Evolutionary conservation across 1,284 basidiomycete genomes (phyloP), one percentile per base, ranked within the genome.

Genomic region (Boletus hoseneyae): DNA sequence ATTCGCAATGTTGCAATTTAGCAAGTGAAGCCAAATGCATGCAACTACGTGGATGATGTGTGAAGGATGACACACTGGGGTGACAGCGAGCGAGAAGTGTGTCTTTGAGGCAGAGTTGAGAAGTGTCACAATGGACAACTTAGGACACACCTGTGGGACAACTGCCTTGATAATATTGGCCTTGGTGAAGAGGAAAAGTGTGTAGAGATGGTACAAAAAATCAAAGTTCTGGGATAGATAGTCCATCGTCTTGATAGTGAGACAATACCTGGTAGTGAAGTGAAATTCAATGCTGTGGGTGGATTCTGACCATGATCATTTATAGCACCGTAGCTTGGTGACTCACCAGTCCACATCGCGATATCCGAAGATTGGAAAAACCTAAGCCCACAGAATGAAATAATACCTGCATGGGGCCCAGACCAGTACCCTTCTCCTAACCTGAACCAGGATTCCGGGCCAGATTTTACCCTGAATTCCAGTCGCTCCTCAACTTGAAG

Each of bases 1-100:
- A 47, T 77, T 77, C 3, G 73, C 66, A 16, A 73, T 57, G 39
- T 66, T 63, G 52, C 71, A 70, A 30, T 68, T 67, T 1, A 76
- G 59, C 7, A 73, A 54, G 48, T 76, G 70, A 15, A 74, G 48
- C 71, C 71, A 75, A 0, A 71, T 62, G 74, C 74, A 76, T 29
- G 64, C 57, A 1, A 65, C 44, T 12, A 55, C 44, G 2, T 47
- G 47, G 41, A 66, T 57, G 11, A 56, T 42, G 18, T 67, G 56
- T 23, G 43, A 53, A 12, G 15, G 16, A 19, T 57, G 53, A 34
- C 42, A 50, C 36, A 48, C 25, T 3, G 59, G 49, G 16, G 45
- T 29, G 7, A 33, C 42, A 12, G 58, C 54, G 10, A 59, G 39
- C 2, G 57, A 46, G 15, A 59, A 63, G 18, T 62, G 11, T 12